A percentile compares a stretch with the other conserved stretches of the same genome.
Evolutionary conservation across 179 eudicot species (phyloP).

Genomic region (Sideroxylon spinosum): DNA sequence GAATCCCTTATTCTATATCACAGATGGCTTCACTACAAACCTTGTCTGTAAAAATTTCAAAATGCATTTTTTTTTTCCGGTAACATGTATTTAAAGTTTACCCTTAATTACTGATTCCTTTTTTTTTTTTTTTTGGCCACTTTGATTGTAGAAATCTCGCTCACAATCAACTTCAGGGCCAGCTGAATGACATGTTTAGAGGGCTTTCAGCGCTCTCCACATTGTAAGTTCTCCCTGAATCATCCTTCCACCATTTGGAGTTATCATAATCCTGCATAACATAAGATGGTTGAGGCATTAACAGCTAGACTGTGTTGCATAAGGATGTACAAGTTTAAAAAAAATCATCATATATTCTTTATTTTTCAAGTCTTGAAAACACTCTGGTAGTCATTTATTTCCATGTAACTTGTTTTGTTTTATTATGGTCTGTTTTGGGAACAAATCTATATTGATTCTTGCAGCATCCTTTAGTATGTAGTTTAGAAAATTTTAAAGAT

Average conservation of each 20-base stretch:
- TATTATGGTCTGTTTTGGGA: neutral
- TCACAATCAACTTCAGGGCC: constrained; percentile 72
- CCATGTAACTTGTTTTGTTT: neutral
- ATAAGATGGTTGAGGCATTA: neutral
- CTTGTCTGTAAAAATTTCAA: constrained; percentile 46
- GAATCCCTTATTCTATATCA: constrained; percentile 67
- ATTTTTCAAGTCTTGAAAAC: neutral
- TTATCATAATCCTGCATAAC: neutral
- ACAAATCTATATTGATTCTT: constrained; percentile 3
- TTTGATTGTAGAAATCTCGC: constrained; percentile 58
- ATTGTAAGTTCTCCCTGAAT: constrained; percentile 45
- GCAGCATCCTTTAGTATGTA: neutral
- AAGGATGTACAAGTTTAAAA: neutral
- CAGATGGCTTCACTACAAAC: constrained; percentile 54
- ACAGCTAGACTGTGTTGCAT: neutral
- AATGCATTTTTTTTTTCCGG: neutral
- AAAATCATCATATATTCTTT: neutral
- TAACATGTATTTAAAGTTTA: neutral
- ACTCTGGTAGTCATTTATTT: neutral
- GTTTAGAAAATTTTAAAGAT: neutral
- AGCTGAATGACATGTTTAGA: constrained; percentile 48
- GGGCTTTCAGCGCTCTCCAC: constrained; percentile 58
- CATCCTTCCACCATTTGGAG: constrained; percentile 2
- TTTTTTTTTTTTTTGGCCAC: neutral
- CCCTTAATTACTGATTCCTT: constrained; percentile 8